Evolutionary conservation across 140 eudicot genomes (phyloP).

Genomic region (Flaveria floridana): DNA sequence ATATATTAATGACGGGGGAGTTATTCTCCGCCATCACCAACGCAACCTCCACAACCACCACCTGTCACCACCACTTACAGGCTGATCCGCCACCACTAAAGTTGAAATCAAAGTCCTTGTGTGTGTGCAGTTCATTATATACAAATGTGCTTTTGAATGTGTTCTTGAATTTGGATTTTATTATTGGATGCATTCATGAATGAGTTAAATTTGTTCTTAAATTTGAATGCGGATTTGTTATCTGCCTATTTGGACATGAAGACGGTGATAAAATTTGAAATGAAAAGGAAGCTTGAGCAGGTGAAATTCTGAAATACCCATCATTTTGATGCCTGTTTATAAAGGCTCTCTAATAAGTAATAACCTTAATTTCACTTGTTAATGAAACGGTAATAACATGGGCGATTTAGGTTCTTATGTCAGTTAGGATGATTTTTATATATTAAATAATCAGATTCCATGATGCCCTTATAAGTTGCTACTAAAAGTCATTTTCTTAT

Average conservation of each 20-base stretch:
- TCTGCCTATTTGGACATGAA: background rate
- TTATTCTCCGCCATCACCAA: background rate
- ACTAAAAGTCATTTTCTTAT: too few relatives aligned
- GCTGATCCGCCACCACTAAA: background rate
- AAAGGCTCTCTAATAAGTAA: too few relatives aligned
- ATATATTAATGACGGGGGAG: background rate
- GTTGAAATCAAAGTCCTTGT: background rate
- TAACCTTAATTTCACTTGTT: too few relatives aligned
- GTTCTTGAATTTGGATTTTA: constrained; percentile 1
- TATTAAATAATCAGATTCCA: too few relatives aligned
- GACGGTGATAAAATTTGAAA: background rate
- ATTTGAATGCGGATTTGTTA: background rate
- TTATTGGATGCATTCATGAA: constrained; percentile 8
- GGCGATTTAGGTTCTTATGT: background rate
- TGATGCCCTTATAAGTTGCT: too few relatives aligned
- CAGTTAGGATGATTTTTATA: too few relatives aligned
- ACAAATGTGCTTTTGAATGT: constrained; percentile 3
- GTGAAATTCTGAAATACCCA: background rate
- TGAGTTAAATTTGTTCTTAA: background rate
- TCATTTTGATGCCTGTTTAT: background rate
- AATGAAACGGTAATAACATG: too few relatives aligned
- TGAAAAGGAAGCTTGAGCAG: background rate
- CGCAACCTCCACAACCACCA: background rate
- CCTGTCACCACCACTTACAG: background rate
- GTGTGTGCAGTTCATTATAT: background rate